Evolutionary conservation across 805 yeast species (phyloP), one percentile per base, ranked within the genome.

Genomic region (Komagataella phaffii): DNA sequence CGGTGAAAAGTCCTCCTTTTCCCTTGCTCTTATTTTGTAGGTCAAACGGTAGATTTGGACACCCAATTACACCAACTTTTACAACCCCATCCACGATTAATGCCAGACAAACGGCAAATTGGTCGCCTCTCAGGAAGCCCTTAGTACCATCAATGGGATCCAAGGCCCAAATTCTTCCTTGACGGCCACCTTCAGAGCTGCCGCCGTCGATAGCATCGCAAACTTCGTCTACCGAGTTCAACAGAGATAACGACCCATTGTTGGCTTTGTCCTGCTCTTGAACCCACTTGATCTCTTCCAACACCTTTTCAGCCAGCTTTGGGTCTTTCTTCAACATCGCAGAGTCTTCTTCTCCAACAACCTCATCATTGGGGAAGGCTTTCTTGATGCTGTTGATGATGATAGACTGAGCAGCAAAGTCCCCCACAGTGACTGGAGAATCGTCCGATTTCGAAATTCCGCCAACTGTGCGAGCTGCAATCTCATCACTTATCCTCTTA

Each of bases 111-210:
- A 93, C 95, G 1, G 99, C 97, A 66, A 88, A 93, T 64, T 93
- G 99, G 57, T 90, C 97, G 48, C 96, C 95, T 62, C 99, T 76
- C 51, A 93, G 70, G 64, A 93, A 93, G 0, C 99, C 99, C 64
- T 83, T 93, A 18, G 99, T 93, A 6, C 99, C 99, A 63, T 93
- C 99, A 55, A 93, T 90, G 45, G 99, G 99, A 62, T 93, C 99
- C 61, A 93, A 70, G 0, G 97, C 96, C 99, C 99, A 93, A 63
- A 88, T 81, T 55, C 99, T 74, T 21, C 96, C 95, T 44, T 66
- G 71, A 36, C 68, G 58, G 3, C 97, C 96, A 51, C 97, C 98
- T 55, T 74, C 64, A 45, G 85, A 86, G 60, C 78, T 75, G 49
- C 99, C 99, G 54, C 74, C 68, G 62, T 89, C 96, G 53, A 93